Evolutionary conservation across 169 alveolate genomes (phyloP).

Genomic region (Plasmodium cynomolgi): DNA sequence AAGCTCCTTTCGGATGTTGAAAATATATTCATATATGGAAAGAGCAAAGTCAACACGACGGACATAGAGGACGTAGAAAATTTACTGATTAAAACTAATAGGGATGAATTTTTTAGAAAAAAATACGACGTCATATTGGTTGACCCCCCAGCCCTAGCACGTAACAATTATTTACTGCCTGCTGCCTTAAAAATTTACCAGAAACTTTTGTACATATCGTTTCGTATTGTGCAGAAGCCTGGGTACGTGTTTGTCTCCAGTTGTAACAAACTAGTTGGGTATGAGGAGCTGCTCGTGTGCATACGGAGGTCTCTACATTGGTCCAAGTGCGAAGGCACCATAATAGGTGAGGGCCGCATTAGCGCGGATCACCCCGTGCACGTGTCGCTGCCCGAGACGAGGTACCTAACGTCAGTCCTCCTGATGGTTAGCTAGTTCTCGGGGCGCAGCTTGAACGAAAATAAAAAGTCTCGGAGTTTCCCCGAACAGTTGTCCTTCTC

Average conservation of each 20-base stretch:
- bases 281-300: conserved; percentile 39
- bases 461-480: background rate
- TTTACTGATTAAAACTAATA: conserved; percentile 51
- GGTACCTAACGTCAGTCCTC: conserved; percentile 63
- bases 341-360: conserved; percentile 72
- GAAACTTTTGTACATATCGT: conserved; percentile 72
- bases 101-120: conserved; percentile 59
- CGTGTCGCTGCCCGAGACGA: conserved; percentile 62
- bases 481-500: background rate
- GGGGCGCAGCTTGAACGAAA: background rate
- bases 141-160: conserved; percentile 74
- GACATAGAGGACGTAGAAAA: conserved; percentile 42
- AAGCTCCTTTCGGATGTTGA: conserved; percentile 28
- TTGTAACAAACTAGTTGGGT: conserved; percentile 70
- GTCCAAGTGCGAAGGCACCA: conserved; percentile 73
- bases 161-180: conserved; percentile 61
- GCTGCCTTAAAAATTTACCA: conserved; percentile 65
- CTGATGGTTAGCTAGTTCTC: conserved; percentile 41
- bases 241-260: conserved; percentile 76
- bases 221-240: conserved; percentile 65
- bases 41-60: background rate
- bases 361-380: conserved; percentile 76
- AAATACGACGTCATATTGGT: conserved; percentile 73
- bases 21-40: conserved; percentile 56
- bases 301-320: conserved; percentile 56